Evolutionary conservation across 176 grass and related monocot genomes (phyloP), one percentile per base, ranked within the genome.

Genomic region (Ananas comosus): DNA sequence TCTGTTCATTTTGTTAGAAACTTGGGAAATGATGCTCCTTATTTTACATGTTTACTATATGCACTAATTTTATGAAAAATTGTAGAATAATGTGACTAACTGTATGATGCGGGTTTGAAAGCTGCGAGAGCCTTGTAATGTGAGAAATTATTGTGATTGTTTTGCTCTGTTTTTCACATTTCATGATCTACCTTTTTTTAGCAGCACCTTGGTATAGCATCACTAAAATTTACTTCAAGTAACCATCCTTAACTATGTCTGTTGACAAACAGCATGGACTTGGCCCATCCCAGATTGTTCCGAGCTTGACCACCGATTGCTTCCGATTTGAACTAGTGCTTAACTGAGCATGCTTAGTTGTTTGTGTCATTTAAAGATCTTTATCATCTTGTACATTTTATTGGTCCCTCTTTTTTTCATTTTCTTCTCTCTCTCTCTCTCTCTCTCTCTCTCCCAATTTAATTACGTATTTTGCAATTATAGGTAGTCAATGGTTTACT

Each of bases 401-500:
- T 13, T 28, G 33, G 1, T 42, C 33, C 33, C 10, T 9, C 25
- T 10, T 23, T 2, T 51, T 53, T 13, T 53, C 9, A 12, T 24
- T 70, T 7, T 2, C 3, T 70, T 52, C 8, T 74, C 63, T 51
- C 29, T n/a, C 16, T 21, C 17, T 18, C 22, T 64, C 11, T 63
- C 2, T 56, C 47, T 49, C 19, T 51, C 28, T n/a, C 10, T n/a
- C 16, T 21, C 17, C n/a, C n/a, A n/a, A n/a, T 24, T 21, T 61
- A 64, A 3, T 70, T 52, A 49, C n/a, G 10, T 78, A 51, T 69
- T 64, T 17, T 66, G 51, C 51, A 3, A 28, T 63, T 63, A 12
- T 67, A 93, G 88, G 85, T 89, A 54, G 65, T 96, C 5, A 96
- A 91, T 61, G 88, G 88, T 67, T 77, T 96, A 70, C 84, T 96